Evolutionary conservation across 306 rosid genomes (phyloP), one percentile per base, ranked within the genome.

Genomic region (Benincasa hispida): DNA sequence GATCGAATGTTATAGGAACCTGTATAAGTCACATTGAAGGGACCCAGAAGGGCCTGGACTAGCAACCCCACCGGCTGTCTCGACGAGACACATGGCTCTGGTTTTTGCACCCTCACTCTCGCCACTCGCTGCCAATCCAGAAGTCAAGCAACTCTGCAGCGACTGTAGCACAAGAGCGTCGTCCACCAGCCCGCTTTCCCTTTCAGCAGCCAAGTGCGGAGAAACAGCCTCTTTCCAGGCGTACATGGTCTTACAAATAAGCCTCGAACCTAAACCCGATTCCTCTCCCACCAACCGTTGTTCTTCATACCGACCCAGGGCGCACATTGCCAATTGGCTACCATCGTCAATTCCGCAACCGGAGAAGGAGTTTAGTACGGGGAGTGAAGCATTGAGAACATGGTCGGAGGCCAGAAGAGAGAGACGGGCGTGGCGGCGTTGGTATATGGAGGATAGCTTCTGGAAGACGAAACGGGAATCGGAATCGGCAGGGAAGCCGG

Each of bases 31-130:
- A 79, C 98, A 94, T 78, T 94, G 98, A 78, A 91, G 97, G 24
- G 97, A 86, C 11, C 97, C 97, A 28, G 97, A 91, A 76, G 98
- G 91, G 18, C 98, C 96, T 0, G 96, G 98, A 78, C 97, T 94
- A 0, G 97, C 98, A 72, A 94, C 91, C 51, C 96, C 97, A 34
- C 97, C 96, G 10, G 98, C 95, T 6, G 96, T 94, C 82, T 94
- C 98, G 54, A 94, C 84, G 6, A 94, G 87, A 78, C 93, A 91
- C 70, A 91, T 21, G 51, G 84, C 87, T 27, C 86, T 77, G 79
- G 78, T 62, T 30, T 86, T 81, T 72, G 83, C 87, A 70, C 65
- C 77, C 8, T 55, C 86, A 0, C 8, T 73, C 35, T 81, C 89
- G 10, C 83, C 72, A 27, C 12, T 72, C 41, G 4, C 21, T 76